Conservation (phyloP, 2,329 filamentous ascomycete genomes). For the Diplodia mutila region DNA sequence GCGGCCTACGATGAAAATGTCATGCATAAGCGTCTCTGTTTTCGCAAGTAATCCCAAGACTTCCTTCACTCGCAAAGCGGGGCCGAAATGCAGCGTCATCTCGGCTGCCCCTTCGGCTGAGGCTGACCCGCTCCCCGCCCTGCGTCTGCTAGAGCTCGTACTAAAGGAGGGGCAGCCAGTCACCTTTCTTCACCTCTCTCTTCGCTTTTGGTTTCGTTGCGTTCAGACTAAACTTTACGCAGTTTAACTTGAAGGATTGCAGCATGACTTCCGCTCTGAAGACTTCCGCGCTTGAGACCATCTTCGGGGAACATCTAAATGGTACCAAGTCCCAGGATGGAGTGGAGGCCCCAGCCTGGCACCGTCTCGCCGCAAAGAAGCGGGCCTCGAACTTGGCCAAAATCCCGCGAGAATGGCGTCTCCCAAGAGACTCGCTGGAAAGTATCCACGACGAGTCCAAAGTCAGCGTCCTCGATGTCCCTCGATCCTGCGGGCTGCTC, state of each 20-base stretch:
- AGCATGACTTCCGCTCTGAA: neutral
- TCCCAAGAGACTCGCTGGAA: neutral
- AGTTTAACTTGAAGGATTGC: neutral
- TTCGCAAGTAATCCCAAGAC: neutral
- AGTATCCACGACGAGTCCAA: conserved; percentile 1
- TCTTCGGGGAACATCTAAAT: neutral
- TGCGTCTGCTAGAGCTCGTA: neutral
- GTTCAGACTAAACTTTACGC: no score
- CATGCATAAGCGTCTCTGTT: neutral
- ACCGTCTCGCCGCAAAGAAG: conserved; percentile 37
- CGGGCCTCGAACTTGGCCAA: conserved; percentile 33
- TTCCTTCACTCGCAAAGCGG: conserved; percentile 11
- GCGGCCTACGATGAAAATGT: neutral
- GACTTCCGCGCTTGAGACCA: neutral
- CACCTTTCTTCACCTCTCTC: neutral
- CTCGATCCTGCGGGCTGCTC: conserved; percentile 36
- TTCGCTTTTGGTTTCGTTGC: neutral
- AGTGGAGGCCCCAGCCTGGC: conserved; percentile 32
- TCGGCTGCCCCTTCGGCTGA: conserved; percentile 17
- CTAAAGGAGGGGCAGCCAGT: neutral
- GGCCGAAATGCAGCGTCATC: conserved; percentile 17
- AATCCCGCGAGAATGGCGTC: conserved; percentile 30
- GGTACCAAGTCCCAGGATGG: conserved; percentile 16
- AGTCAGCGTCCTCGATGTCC: conserved; percentile 18
- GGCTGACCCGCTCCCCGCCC: neutral